phyloP scores from a whole-genome alignment of 176 grass and related monocot species.

The Chrysopogon serrulatus region DNA sequence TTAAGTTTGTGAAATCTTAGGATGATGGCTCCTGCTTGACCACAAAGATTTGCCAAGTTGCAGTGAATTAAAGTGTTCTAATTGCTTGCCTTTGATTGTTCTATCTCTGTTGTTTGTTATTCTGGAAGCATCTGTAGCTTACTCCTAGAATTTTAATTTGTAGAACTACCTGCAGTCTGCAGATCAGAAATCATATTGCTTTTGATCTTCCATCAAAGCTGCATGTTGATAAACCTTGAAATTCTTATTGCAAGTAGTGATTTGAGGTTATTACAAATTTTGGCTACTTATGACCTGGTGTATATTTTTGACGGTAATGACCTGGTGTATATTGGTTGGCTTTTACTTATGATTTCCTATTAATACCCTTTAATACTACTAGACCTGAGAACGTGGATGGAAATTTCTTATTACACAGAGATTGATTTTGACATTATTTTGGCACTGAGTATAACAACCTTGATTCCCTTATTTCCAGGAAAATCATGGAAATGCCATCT shows the following conservation, averaged over 20 bases:
- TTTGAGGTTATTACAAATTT: not conserved
- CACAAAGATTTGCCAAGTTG: not conserved
- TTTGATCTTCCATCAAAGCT: not conserved
- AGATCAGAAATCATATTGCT: not conserved
- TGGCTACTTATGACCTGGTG: not conserved
- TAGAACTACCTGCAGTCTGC: not conserved
- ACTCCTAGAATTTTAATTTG: not conserved
- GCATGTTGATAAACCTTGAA: not conserved
- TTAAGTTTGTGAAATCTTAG: not conserved
- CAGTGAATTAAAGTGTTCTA: not conserved
- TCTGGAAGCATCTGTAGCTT: not conserved
- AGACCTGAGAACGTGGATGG: not conserved
- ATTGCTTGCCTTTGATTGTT: not conserved
- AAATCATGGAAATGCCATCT: slow-evolving; percentile 90
- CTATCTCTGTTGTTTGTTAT: not conserved
- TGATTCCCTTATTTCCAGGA: slow-evolving; percentile 27
- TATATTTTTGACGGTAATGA: not conserved
- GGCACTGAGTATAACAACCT: not conserved
- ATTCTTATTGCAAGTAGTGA: not conserved
- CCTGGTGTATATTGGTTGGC: not conserved
- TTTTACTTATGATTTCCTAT: not conserved
- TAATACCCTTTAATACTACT: not conserved
- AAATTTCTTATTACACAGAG: not conserved
- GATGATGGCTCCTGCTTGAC: slow-evolving; percentile 11
- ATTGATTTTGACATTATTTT: not conserved